A percentile compares a stretch with the other conserved stretches of the same genome.
These are phyloP conservation scores for Phaeosphaeriaceae sp. DNA, from an alignment of 2,329 filamentous ascomycete genomes.

Conservation along the genomic window DNA sequence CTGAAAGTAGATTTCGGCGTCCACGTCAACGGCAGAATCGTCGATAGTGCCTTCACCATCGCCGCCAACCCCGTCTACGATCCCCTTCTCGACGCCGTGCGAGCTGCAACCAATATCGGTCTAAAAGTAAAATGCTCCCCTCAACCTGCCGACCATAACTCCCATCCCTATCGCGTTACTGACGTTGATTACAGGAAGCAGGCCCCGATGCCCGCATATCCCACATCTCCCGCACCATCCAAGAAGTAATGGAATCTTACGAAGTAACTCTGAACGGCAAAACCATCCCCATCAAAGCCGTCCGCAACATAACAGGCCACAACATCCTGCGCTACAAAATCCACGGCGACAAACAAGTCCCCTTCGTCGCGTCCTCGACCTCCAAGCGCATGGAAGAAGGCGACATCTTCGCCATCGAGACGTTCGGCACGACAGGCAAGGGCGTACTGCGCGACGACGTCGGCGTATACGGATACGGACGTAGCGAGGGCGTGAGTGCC, in stretches of 20 bases:
- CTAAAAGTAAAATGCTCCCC: constrained; percentile 58
- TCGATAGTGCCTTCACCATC: constrained; percentile 75
- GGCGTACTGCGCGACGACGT: constrained; percentile 84
- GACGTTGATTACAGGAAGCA: constrained; percentile 66
- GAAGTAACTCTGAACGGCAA: constrained; percentile 81
- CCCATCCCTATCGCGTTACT: neutral
- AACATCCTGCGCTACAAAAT: constrained; percentile 90
- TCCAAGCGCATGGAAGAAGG: constrained; percentile 97
- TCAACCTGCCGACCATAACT: neutral
- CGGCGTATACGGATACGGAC: constrained; percentile 68
- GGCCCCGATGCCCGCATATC: constrained; percentile 89
- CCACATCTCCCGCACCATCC: constrained; percentile 82
- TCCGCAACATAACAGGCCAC: constrained; percentile 89
- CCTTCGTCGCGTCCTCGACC: constrained; percentile 85
- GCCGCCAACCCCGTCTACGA: constrained; percentile 72
- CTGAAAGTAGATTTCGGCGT: constrained; percentile 77
- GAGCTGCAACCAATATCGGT: constrained; percentile 74
- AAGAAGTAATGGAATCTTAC: constrained; percentile 92
- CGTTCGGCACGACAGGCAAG: constrained; percentile 90
- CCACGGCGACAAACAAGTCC: constrained; percentile 90
- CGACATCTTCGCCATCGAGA: constrained; percentile 93
- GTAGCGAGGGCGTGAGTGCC: constrained; percentile 71
- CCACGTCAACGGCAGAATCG: constrained; percentile 73
- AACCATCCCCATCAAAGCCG: constrained; percentile 79
- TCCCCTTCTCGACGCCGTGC: constrained; percentile 68